Conservation (phyloP, 306 rosid genomes). For the Fragaria iinumae region DNA sequence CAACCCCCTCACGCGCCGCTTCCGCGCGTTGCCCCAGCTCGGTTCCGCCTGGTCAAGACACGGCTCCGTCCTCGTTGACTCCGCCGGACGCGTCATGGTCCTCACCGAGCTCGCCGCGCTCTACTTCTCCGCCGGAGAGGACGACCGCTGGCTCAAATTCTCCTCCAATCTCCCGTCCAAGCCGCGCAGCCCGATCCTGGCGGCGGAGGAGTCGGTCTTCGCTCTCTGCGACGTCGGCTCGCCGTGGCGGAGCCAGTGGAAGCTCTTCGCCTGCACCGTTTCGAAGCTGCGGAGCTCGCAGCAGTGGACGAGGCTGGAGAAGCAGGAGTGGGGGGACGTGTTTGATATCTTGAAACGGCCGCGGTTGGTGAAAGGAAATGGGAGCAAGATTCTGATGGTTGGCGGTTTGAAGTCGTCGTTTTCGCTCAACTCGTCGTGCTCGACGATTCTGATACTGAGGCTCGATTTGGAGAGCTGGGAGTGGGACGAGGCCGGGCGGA, state of each 20-base stretch:
- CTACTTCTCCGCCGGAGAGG: conserved; percentile 48
- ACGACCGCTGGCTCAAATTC: conserved; percentile 59
- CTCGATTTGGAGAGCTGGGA: conserved; percentile 64
- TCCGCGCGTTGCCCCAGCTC: conserved; percentile 66
- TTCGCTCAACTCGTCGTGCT: conserved; percentile 66
- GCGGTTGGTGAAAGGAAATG: conserved; percentile 60
- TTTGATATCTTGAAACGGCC: conserved; percentile 80
- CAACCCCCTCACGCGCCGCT: conserved; percentile 71
- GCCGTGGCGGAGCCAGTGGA: conserved; percentile 90
- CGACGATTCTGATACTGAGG: conserved; percentile 67
- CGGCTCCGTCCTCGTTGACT: conserved; percentile 77
- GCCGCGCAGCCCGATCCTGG: conserved; percentile 80
- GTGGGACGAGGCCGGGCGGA: conserved; percentile 87
- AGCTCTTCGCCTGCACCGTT: conserved; percentile 57
- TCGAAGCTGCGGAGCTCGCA: conserved; percentile 23
- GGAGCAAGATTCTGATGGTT: conserved; percentile 60
- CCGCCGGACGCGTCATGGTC: conserved; percentile 68
- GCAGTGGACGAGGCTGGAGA: conserved; percentile 66
- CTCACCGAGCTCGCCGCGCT: conserved; percentile 82
- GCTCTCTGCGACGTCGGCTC: conserved; percentile 92
- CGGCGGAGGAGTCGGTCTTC: conserved; percentile 51
- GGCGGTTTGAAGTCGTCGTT: conserved; percentile 82
- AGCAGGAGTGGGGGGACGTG: conserved; percentile 82
- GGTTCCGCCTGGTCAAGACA: conserved; percentile 98
- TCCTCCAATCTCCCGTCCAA: conserved; percentile 80